Base-by-base conservation (phyloP, 1,139 yeast genomes). In the Magnusiomyces tetraspermus region DNA sequence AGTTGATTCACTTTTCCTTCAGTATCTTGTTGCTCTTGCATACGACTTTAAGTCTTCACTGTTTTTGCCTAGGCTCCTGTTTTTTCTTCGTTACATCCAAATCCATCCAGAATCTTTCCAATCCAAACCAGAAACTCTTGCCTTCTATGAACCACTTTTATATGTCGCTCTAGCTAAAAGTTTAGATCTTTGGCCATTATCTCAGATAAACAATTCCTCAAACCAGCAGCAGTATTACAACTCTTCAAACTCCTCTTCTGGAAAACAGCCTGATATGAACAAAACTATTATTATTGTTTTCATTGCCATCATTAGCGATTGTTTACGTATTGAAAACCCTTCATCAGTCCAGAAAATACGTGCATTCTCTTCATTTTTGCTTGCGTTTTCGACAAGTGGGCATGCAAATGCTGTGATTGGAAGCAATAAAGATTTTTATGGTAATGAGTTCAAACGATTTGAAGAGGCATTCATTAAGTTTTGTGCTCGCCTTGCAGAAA, bases 1-100 rank as follows among this genome's bases (percentile, higher is more conserved):
- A 19, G 51, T 65, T 10, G 66, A 62, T 48, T 63, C 69, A 28
- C 59, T 66, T 53, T 60, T 66, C 21, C 59, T 63, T 38, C 71
- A 68, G 56, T 68, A 68, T 55, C 49, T 69, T 2, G 54, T 60
- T 37, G 47, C 52, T 19, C 59, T 68, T 47, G 59, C 64, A n/a
- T 53, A 56, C n/a, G 71, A 67, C 43, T 57, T 59, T 19, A 61
- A 59, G 31, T 57, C 67, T 8, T 46, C 61, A 11, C 54, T 67
- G 23, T 60, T 63, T 41, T 52, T 61, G 24, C 59, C 55, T 28
- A 49, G 53, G 46, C 57, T 59, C 36, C 49, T 62, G 50, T 58
- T 51, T 33, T 61, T 57, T 48, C 31, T 52, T 11, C 44, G 54
- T 1, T 19, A 46, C 17, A 47, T 43, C 33, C 51, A 49, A 21